Evolutionary conservation across 208 protist genomes (phyloP).

Genomic region (Endotrypanum monterogeii): DNA sequence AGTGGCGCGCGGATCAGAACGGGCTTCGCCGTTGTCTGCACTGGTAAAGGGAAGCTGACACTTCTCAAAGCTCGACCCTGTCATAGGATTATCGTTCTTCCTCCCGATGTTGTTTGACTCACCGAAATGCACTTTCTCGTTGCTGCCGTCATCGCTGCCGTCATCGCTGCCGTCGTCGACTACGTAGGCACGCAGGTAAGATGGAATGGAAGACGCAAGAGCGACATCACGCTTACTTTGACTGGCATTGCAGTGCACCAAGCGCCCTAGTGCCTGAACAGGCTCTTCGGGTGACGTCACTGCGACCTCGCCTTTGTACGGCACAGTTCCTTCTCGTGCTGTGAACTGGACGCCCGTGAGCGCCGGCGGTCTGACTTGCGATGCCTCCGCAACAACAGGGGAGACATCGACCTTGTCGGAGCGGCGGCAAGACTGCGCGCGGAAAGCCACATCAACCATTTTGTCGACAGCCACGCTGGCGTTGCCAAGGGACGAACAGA

Average conservation of each 20-base stretch:
- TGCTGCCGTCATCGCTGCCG: not conserved
- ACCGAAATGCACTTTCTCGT: not conserved
- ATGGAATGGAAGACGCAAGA: slow-evolving; percentile 8
- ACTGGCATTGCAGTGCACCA: not conserved
- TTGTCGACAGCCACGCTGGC: not conserved
- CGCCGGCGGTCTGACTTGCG: not conserved
- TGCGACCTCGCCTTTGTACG: not conserved
- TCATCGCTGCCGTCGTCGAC: slow-evolving; percentile 5
- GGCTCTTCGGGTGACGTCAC: not conserved
- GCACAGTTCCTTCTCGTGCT: not conserved
- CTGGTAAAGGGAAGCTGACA: slow-evolving; percentile 15
- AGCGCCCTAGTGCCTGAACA: not conserved
- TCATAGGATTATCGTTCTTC: not conserved
- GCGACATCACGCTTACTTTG: not conserved
- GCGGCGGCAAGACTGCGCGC: not conserved
- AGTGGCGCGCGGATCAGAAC: slow-evolving; percentile 14
- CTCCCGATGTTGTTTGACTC: not conserved
- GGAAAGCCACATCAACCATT: no score
- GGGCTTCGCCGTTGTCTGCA: slow-evolving; percentile 5
- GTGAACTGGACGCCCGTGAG: not conserved
- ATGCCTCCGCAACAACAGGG: not conserved
- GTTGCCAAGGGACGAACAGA: not conserved
- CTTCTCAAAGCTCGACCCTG: not conserved
- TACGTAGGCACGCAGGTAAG: slow-evolving; percentile 25
- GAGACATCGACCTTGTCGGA: slow-evolving; percentile 1